Percentiles rank a stretch among this genome's conserved stretches.
Evolutionary conservation across 2,329 filamentous ascomycete genomes (phyloP).

Genomic region (Fusarium sp.): DNA sequence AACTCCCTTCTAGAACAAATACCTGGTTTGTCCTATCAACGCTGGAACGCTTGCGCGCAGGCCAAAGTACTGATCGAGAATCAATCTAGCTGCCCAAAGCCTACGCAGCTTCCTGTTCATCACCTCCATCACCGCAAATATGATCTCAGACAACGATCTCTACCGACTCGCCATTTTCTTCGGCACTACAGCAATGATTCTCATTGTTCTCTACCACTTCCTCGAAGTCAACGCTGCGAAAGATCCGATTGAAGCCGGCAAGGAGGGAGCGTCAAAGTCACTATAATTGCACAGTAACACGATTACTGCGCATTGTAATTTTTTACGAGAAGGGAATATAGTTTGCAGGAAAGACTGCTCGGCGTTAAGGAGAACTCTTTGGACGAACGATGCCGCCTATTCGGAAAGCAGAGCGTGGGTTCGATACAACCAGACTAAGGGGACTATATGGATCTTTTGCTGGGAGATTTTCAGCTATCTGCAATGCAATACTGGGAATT

Average conservation of each 20-base stretch:
- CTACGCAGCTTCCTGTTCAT: slow-evolving; percentile 5
- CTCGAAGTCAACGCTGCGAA: slow-evolving; percentile 83
- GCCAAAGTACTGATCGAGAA: slow-evolving; percentile 20
- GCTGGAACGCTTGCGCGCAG: neutral
- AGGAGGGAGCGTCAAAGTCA: slow-evolving; percentile 25
- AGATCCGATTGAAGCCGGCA: slow-evolving; percentile 21
- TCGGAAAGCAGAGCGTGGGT: slow-evolving; percentile 1
- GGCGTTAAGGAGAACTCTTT: slow-evolving; percentile 36
- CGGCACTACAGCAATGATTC: slow-evolving; percentile 86
- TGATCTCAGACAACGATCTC: slow-evolving; percentile 95
- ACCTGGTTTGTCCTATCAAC: slow-evolving; percentile 2
- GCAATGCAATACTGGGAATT: neutral
- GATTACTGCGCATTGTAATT: slow-evolving; percentile 22
- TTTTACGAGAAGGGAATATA: slow-evolving; percentile 15
- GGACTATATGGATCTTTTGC: neutral
- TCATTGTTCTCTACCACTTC: slow-evolving; percentile 96
- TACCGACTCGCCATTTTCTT: slow-evolving; percentile 94
- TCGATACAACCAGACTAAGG: slow-evolving; percentile 7
- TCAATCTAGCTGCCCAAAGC: slow-evolving; percentile 8
- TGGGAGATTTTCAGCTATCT: slow-evolving; percentile 1
- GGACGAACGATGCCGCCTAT: slow-evolving; percentile 6
- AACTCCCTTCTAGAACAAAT: neutral
- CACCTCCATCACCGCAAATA: slow-evolving; percentile 58
- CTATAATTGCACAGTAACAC: slow-evolving; percentile 20
- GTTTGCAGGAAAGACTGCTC: slow-evolving; percentile 25